Evolutionary conservation across 495 filamentous ascomycete species (phyloP), one percentile per base, ranked within the genome.

Genomic region (Penicillium chermesinum): DNA sequence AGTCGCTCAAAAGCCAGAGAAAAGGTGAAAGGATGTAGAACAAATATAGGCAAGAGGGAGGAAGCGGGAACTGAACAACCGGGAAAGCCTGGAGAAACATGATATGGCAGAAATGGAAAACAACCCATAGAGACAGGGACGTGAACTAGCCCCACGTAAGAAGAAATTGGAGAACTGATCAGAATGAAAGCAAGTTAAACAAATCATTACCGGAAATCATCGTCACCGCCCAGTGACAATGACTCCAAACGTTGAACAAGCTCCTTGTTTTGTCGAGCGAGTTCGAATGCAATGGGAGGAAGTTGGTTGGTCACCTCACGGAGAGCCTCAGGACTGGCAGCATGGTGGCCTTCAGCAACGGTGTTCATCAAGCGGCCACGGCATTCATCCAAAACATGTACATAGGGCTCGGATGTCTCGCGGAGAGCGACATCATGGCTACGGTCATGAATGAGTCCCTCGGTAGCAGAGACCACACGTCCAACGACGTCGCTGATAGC

Each of bases 231-330:
- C 9, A 63, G 53, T 7, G 67, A 58, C 49, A 62, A 59, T 8
- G 62, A 53, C 39, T 72, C 67, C 20, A 77, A 57, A 22, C 64
- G 66, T 30, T 71, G 65, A n/a, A 74, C 81, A 41, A 89, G 70
- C 59, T 88, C 85, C 59, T 89, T 94, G 48, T 85, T 89, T 64
- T 87, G 84, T 34, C 86, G 75, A 2, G 87, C 89, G 58, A 93
- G 84, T 69, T 89, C 87, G 65, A 95, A 95, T 14, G 89, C 89
- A 52, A 94, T 81, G 7, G 88, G 88, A 14, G 89, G 86, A 37
- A 90, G 70, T 38, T 76, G 84, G 60, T 83, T 82, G 39, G 78
- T 85, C 69, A 83, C 83, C 57, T 77, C 81, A 38, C 78, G 81
- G 69, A 81, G 77, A 46, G 78, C 72, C 30, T 65, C 65, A 17